Base-by-base conservation (phyloP, 2,329 filamentous ascomycete species). In the Raffaelea arxii region DNA sequence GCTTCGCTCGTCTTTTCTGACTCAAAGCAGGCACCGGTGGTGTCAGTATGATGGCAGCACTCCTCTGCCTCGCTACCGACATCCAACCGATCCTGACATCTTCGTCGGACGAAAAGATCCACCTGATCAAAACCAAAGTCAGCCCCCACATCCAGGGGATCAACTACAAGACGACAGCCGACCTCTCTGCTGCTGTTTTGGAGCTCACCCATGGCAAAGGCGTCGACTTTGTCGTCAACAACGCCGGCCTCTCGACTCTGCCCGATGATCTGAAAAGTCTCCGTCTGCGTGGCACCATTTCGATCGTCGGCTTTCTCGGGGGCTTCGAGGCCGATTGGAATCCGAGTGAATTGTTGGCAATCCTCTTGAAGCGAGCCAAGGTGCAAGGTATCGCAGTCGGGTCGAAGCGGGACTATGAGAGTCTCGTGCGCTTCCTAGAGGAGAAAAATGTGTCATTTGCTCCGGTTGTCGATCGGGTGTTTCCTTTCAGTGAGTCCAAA, bases 161-260 rank as follows among this genome's bases (percentile, higher is more conserved):
- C 41, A 60, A 60, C 43, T 60, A 61, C 51, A 51, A 47, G 19
- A 54, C 47, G 2, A 43, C 48, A n/a, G 14, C 41, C 2, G 51
- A 53, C 22, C 50, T 53, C 18, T 44, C 41, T 12, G 47, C 51
- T 2, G 56, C 58, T 19, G 48, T 55, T 4, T 40, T 37, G 21
- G 43, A 47, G 2, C 43, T 57, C 6, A 59, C 56, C 2, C 44
- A 51, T 22, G 56, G 56, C 23, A 49, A 49, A 23, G 58, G 59
- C 6, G 59, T 59, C 3, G 54, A 59, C 40, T 24, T 54, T 23
- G 54, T 61, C 3, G 21, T 61, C 38, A 60, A 60, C 50, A 60
- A 57, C 38, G 49, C 40, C 6, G 58, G 58, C 0, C 52, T 53
- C 6, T 44, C 18, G 9, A 54, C 53, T 4, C 49, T 59, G 11